A percentile compares a stretch with the other conserved stretches of the same genome.
Conservation (phyloP, 176 grass and related monocot species). For the Cenchrus americanus region DNA sequence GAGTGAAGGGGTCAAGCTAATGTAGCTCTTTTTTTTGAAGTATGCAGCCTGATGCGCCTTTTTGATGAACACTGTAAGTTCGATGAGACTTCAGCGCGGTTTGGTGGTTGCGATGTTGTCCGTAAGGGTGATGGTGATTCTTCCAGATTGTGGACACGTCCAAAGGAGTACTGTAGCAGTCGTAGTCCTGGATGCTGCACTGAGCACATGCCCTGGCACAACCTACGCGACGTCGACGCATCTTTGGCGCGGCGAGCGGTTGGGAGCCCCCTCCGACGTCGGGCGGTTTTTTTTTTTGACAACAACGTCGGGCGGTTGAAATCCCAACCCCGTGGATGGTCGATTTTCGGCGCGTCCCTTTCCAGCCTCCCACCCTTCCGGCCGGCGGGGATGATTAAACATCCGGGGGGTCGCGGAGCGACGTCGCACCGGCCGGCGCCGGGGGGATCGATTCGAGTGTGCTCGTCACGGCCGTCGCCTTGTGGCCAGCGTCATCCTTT, state of each 20-base stretch:
- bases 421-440: background rate
- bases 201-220: too few relatives aligned
- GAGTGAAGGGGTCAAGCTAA: too few relatives aligned
- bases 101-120: background rate
- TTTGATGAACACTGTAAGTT: background rate
- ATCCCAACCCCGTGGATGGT: background rate
- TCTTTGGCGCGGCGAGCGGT: too few relatives aligned
- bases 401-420: background rate
- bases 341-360: background rate
- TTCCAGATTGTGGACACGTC: background rate
- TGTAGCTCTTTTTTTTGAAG: background rate
- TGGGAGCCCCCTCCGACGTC: background rate
- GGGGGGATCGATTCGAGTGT: background rate
- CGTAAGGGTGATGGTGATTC: background rate
- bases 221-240: background rate
- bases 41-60: background rate
- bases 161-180: background rate
- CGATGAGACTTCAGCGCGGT: background rate
- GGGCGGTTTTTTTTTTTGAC: too few relatives aligned
- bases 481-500: background rate
- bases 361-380: background rate
- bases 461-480: background rate
- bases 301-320: background rate
- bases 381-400: background rate
- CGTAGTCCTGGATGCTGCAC: too few relatives aligned